These are phyloP conservation scores for Trametes pubescens DNA, from an alignment of 1,284 basidiomycete genomes.

Conservation along the genomic window DNA sequence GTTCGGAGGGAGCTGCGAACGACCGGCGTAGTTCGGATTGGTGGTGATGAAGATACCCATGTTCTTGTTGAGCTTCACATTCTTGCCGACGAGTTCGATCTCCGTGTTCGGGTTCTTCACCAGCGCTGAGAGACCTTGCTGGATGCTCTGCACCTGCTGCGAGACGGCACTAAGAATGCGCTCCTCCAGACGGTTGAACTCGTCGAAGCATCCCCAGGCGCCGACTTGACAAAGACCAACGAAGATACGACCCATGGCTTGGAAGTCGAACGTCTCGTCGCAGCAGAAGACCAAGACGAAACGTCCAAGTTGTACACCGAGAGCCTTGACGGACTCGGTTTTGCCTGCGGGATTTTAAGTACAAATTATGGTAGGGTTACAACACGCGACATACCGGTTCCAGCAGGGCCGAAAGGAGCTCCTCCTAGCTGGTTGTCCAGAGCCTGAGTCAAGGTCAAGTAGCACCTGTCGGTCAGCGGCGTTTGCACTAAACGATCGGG, in stretches of 20 bases:
- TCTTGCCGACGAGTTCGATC: conserved; percentile 97
- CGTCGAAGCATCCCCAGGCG: conserved; percentile 99
- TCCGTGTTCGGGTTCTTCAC: conserved; percentile 86
- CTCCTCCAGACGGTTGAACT: conserved; percentile 98
- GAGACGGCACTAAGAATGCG: conserved; percentile 98
- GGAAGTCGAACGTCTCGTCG: conserved; percentile 99
- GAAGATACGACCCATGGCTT: conserved; percentile 99
- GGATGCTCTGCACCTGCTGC: conserved; percentile 98
- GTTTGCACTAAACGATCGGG: conserved; percentile 98
- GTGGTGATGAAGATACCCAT: conserved; percentile 99
- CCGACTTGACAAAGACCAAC: conserved; percentile 99
- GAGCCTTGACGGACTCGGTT: conserved; percentile 99
- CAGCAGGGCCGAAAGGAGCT: conserved; percentile 97
- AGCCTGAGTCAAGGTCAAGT: conserved; percentile 96
- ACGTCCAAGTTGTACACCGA: conserved; percentile 96
- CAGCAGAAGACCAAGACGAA: conserved; percentile 99
- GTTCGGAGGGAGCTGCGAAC: conserved; percentile 97
- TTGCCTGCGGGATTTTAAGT: conserved; percentile 69
- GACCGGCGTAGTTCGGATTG: conserved; percentile 98
- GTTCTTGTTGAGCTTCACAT: conserved; percentile 90
- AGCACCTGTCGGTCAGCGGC: conserved; percentile 97
- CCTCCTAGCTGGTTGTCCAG: conserved; percentile 95
- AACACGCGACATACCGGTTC: conserved; percentile 72
- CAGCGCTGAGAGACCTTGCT: conserved; percentile 89
- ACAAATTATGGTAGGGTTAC: not conserved